Evolutionary conservation across 768 basidiomycete genomes (phyloP), one percentile per base, ranked within the genome.

Genomic region (Pleurotus tuber-regium): DNA sequence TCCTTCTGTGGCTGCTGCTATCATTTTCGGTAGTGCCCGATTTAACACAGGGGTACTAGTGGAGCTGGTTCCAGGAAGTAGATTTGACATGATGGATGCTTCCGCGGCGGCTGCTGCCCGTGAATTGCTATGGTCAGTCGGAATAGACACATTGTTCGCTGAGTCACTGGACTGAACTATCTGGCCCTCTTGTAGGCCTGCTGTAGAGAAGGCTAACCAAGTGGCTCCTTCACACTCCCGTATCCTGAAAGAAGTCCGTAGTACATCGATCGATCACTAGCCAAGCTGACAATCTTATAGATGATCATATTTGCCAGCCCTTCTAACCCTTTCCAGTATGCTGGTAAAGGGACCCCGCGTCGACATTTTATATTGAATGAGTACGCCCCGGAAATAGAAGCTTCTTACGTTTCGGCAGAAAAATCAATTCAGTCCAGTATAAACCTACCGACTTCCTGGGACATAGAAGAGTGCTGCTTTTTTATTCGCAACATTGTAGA

Each of bases 1-100:
- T 43, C 62, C 71, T 11, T 43, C 56, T 28, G 58, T 75, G 12
- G 43, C 50, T 12, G 44, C 57, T 23, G 65, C 64, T 2, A 42
- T 75, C 14, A 70, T 76, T 50, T 77, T 75, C 52, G 75, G 75
- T 4, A 54, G 68, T 10, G 69, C 66, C 4, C 52, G 61, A 3
- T 63, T 66, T 43, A 63, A 69, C 39, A 66, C 65, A 18, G 75
- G 75, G 0, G 60, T 76, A 2, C 50, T 76, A 2, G 55, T 77
- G 6, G 59, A 63, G 23, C 64, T 61, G 8, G 51, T 49, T 19
- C 57, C 59, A 9, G 56, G 54, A 14, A 50, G 60, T 35, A n/a
- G n/a, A n/a, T 28, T 44, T 7, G 57, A 68, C 21, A 66, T n/a
- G n/a, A n/a, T n/a, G n/a, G n/a, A 66, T 52, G 60, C 66, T 7